These are phyloP conservation scores for Gaeumannomyces sp. DNA, from an alignment of 2,329 filamentous ascomycete genomes.

Conservation along the genomic window DNA sequence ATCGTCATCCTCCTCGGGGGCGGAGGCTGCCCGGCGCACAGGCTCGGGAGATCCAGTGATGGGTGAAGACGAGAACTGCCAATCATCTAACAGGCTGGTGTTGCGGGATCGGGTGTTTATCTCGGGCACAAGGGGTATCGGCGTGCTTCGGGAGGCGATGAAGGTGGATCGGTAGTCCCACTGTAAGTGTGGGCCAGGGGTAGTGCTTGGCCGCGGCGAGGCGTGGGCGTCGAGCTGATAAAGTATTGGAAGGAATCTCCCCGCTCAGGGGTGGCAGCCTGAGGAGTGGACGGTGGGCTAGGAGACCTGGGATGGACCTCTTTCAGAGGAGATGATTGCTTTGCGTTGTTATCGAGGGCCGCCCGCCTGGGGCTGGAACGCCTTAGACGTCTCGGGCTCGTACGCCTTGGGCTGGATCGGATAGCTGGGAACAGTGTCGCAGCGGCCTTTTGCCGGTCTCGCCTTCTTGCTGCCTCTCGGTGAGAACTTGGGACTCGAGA, in stretches of 20 bases:
- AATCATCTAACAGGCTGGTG: conserved; percentile 35
- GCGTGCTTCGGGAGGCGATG: conserved; percentile 51
- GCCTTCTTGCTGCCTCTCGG: conserved; percentile 71
- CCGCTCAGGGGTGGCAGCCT: conserved; percentile 40
- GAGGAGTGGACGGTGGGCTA: conserved; percentile 8
- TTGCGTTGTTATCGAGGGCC: conserved; percentile 12
- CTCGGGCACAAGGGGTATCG: conserved; percentile 44
- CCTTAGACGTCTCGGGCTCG: conserved; percentile 9
- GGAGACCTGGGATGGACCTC: conserved; percentile 9
- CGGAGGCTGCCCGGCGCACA: not conserved
- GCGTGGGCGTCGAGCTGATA: conserved; percentile 55
- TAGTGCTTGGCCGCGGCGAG: conserved; percentile 46
- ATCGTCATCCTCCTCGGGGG: conserved; percentile 15
- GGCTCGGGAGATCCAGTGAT: conserved; percentile 42
- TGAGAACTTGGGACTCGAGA: conserved; percentile 67
- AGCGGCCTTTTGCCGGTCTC: conserved; percentile 63
- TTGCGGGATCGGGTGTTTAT: conserved; percentile 43
- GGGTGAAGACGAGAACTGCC: conserved; percentile 52
- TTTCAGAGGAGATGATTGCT: conserved; percentile 14
- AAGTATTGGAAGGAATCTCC: conserved; percentile 41
- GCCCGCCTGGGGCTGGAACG: conserved; percentile 5
- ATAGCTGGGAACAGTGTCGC: conserved; percentile 64
- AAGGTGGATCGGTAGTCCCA: conserved; percentile 47
- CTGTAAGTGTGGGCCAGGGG: conserved; percentile 39
- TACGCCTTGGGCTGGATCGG: conserved; percentile 42